phyloP scores from a whole-genome alignment of 202 grass and related monocot species.

The Elaeis oleifera region DNA sequence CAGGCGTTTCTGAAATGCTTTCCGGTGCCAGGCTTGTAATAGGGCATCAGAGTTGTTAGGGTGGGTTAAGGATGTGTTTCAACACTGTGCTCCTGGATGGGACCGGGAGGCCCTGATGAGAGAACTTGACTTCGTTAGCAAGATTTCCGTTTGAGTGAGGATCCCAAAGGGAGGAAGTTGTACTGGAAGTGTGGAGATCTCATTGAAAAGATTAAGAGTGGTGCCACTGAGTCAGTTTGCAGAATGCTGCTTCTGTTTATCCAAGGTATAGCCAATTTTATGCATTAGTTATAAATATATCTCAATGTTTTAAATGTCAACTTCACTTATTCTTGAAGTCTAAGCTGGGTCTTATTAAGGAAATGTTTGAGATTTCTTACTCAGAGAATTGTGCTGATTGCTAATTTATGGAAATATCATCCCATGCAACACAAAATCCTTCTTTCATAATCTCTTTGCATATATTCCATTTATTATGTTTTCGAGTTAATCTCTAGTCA shows the following conservation, averaged over 20 bases:
- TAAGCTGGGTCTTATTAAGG: no score
- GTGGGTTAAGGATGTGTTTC: slow-evolving; percentile 79
- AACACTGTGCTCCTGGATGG: slow-evolving; percentile 69
- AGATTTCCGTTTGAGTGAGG: slow-evolving; percentile 67
- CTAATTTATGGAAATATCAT: no score
- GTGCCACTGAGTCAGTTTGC: slow-evolving; percentile 40
- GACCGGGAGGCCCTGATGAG: slow-evolving; percentile 45
- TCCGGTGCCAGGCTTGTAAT: slow-evolving; percentile 74
- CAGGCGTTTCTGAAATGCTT: slow-evolving; percentile 50
- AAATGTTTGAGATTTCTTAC: no score
- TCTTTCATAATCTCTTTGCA: no score
- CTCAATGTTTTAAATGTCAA: background rate
- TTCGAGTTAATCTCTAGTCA: no score
- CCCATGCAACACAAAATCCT: no score
- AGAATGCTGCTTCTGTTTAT: slow-evolving; percentile 51
- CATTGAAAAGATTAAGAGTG: slow-evolving; percentile 52
- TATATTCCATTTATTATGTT: no score
- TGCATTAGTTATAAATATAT: slow-evolving; percentile 7
- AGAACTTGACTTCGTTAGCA: slow-evolving; percentile 72
- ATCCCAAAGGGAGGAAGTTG: slow-evolving; percentile 54
- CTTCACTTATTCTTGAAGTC: no score
- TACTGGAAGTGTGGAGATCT: slow-evolving; percentile 49
- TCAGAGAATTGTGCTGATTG: no score
- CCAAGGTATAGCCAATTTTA: slow-evolving; percentile 43
- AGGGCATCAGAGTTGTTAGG: slow-evolving; percentile 68